Evolutionary conservation across 352 stramenopile genomes (phyloP).

Genomic region (Thalassiosira hispida): DNA sequence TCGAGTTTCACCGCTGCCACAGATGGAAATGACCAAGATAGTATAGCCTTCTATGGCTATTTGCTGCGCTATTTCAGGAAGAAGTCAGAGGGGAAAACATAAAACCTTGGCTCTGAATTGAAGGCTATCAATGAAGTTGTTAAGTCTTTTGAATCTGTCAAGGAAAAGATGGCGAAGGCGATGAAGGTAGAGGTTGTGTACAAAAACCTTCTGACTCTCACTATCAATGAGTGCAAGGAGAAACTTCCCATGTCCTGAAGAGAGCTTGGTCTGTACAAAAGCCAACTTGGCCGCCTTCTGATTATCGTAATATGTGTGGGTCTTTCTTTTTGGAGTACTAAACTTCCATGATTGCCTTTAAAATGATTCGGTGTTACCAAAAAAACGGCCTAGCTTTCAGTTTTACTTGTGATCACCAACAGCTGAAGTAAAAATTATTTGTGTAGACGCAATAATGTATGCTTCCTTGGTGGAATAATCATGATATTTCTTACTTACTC

Average conservation of each 20-base stretch:
- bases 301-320: no score
- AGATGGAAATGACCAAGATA: not conserved
- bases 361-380: no score
- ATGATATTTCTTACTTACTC: no score
- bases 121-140: not conserved
- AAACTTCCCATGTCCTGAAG: constrained; percentile 1
- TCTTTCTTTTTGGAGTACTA: no score
- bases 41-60: constrained; percentile 5
- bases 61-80: not conserved
- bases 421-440: no score
- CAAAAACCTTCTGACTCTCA: not conserved
- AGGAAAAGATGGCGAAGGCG: not conserved
- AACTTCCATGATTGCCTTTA: no score
- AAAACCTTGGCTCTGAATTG: not conserved
- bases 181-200: not conserved
- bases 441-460: no score
- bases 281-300: no score
- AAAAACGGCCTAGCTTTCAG: no score
- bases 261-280: not conserved
- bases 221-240: constrained; percentile 1
- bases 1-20: not conserved
- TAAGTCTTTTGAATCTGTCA: not conserved
- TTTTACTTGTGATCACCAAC: no score
- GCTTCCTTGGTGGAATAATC: no score
- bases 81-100: not conserved